Conservation (phyloP, 2,329 filamentous ascomycete species). For the Apiospora sp. region DNA sequence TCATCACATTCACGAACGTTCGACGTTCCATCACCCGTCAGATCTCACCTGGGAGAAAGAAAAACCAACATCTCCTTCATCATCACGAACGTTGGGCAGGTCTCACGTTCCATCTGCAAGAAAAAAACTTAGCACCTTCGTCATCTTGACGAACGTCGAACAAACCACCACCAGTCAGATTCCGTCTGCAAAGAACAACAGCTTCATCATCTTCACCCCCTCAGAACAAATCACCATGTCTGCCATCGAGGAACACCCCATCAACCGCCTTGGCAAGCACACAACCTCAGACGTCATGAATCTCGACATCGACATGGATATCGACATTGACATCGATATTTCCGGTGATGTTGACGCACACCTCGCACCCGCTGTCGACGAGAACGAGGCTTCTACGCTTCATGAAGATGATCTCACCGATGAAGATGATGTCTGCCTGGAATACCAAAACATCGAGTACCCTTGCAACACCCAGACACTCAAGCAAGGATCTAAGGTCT, state of each 20-base stretch:
- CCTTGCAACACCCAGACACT: constrained; percentile 8
- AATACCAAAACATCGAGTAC: not conserved
- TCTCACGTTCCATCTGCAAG: not conserved
- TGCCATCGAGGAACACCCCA: not conserved
- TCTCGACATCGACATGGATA: not conserved
- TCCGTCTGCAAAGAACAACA: not conserved
- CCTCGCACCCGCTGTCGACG: not conserved
- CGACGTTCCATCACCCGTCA: not conserved
- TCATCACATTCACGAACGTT: not conserved
- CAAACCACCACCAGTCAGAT: not conserved
- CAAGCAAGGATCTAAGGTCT: constrained; percentile 10
- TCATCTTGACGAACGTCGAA: not conserved
- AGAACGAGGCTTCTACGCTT: not conserved
- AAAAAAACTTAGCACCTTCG: not conserved
- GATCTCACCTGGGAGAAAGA: not conserved
- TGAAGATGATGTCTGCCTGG: not conserved
- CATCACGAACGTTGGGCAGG: not conserved
- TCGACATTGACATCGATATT: not conserved
- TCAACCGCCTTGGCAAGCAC: not conserved
- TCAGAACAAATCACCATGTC: not conserved
- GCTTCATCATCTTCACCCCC: not conserved
- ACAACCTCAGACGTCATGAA: not conserved
- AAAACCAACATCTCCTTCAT: not conserved
- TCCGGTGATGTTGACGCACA: not conserved
- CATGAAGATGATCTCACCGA: not conserved